These are phyloP conservation scores for Mucor sp. DNA, from an alignment of 371 early-diverging fungal genomes.

Conservation along the genomic window DNA sequence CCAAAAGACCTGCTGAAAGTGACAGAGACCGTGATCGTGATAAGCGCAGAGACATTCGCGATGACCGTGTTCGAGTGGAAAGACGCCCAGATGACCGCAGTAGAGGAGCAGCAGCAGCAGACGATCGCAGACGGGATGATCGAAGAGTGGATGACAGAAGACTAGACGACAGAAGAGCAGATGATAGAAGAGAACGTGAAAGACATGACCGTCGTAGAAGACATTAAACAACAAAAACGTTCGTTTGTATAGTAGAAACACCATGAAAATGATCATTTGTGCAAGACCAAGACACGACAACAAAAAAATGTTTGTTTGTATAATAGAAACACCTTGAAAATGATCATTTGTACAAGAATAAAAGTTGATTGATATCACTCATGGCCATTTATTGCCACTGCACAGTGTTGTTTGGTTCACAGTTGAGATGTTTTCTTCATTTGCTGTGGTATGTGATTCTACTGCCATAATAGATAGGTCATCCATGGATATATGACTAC, in stretches of 20 bases:
- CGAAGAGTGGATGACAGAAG: slow-evolving; percentile 25
- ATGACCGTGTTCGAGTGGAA: background rate
- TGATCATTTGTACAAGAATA: background rate
- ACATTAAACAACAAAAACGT: background rate
- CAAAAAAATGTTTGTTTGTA: no score
- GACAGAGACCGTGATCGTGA: slow-evolving; percentile 10
- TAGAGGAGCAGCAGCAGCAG: slow-evolving; percentile 13
- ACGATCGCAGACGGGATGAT: slow-evolving; percentile 23
- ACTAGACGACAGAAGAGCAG: slow-evolving; percentile 17
- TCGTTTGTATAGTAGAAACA: background rate
- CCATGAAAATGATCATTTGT: background rate
- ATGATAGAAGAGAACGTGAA: slow-evolving; percentile 27
- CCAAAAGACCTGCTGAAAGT: slow-evolving; percentile 5
- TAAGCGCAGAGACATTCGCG: slow-evolving; percentile 6
- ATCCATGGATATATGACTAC: no score
- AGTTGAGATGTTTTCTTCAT: no score
- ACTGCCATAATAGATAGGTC: no score
- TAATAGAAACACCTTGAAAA: no score
- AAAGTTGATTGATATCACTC: no score
- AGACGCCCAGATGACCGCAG: slow-evolving; percentile 3
- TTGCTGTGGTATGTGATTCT: no score
- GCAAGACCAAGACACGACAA: no score
- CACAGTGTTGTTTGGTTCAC: no score
- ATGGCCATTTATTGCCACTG: no score
- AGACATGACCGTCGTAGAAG: slow-evolving; percentile 10